Base-by-base conservation (phyloP, 306 rosid species). In the Vigna hirtella region DNA sequence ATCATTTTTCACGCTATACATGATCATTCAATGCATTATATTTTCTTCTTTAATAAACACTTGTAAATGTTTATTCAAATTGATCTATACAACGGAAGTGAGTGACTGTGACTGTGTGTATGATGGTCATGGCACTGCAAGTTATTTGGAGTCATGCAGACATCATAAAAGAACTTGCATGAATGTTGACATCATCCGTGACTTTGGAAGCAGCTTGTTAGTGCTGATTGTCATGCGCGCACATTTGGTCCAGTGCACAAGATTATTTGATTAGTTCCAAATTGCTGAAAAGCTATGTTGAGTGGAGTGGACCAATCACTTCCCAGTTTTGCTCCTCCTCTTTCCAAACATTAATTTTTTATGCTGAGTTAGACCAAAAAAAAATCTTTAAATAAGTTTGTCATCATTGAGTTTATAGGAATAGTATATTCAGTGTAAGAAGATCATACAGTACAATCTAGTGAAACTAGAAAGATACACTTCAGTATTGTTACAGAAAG, bases 141-240 rank as follows among this genome's bases (percentile, higher is more conserved):
- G 52, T 11, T 66, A 53, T 53, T 50, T 30, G 76, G 45, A 40
- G 52, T 61, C 63, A 50, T 79, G 63, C 48, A 36, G 18, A 18
- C 62, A 56, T 57, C 51, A 69, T 47, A 57, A 47, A 45, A 5
- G 68, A 67, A 42, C 7, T 7, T 24, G 67, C 81, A 38, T 47
- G 40, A 20, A 55, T 66, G 58, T 52, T 67, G 74, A 77, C 58
- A 77, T 77, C 68, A 77, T 42, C 67, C 18, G 5, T 4, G 55
- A 66, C 42, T 16, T 26, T 57, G 77, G 48, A 7, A 14, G n/a
- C 16, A 38, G 47, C 57, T 52, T 4, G 66, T 26, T 78, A 45
- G 69, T 78, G 81, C 66, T 6, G 45, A 52, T 8, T 24, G 30
- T 66, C 66, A 77, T 66, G 81, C 65, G 81, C 43, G 45, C 66